Conservation (phyloP, 352 stramenopile species). For the Phytophthora constricta region DNA sequence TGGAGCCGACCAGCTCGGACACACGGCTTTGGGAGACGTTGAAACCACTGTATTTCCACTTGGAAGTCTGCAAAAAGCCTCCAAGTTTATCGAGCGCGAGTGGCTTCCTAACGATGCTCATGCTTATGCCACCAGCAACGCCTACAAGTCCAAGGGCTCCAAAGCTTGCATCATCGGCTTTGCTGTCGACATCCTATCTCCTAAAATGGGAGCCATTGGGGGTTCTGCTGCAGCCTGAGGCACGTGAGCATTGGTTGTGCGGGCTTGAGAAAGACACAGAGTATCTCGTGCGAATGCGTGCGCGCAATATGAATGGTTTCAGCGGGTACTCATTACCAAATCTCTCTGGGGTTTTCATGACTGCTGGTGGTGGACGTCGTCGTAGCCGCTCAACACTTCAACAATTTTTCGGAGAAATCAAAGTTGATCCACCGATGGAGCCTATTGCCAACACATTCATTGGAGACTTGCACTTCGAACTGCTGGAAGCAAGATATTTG, state of each 20-base stretch:
- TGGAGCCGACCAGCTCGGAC: conserved; percentile 41
- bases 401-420: conserved; percentile 32
- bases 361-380: conserved; percentile 27
- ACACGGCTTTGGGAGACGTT: conserved; percentile 41
- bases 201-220: conserved; percentile 59
- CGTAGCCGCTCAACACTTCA: conserved; percentile 30
- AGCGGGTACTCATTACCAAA: conserved; percentile 62
- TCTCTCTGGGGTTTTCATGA: conserved; percentile 56
- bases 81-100: conserved; percentile 49
- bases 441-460: conserved; percentile 53
- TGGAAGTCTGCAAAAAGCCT: conserved; percentile 73
- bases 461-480: conserved; percentile 61
- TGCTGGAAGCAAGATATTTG: conserved; percentile 55
- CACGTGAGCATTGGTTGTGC: conserved; percentile 64
- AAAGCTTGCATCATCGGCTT: conserved; percentile 23
- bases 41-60: conserved; percentile 53
- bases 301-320: conserved; percentile 67
- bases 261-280: conserved; percentile 60
- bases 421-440: conserved; percentile 29
- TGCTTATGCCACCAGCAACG: conserved; percentile 45
- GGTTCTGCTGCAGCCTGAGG: conserved; percentile 54
- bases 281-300: conserved; percentile 67
- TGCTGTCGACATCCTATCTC: conserved; percentile 48
- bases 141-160: conserved; percentile 26
- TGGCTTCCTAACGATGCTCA: conserved; percentile 58